Conservation (phyloP, 2,329 filamentous ascomycete genomes). For the Monilinia aucupariae region DNA sequence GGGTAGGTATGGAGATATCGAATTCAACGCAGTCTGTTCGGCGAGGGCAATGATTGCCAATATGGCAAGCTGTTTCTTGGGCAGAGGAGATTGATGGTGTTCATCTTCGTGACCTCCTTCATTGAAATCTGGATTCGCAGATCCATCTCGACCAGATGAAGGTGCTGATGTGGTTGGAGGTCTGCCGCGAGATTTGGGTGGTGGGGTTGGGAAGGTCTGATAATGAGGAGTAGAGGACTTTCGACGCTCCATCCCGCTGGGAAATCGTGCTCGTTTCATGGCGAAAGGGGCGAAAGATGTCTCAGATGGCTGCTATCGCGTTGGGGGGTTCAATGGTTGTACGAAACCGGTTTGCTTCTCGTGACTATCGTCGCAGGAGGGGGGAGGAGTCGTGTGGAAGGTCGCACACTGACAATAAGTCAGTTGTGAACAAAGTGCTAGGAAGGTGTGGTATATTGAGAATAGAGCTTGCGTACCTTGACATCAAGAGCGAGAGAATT, state of each 20-base stretch:
- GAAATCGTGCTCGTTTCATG: constrained; percentile 11
- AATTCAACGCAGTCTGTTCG: constrained; percentile 95
- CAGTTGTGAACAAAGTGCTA: neutral
- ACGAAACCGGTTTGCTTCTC: neutral
- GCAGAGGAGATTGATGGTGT: constrained; percentile 58
- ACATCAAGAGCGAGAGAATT: neutral
- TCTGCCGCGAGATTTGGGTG: constrained; percentile 58
- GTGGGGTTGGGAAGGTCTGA: constrained; percentile 74
- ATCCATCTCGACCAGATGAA: constrained; percentile 33
- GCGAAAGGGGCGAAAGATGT: neutral
- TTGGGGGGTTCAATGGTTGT: neutral
- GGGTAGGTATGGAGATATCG: constrained; percentile 90
- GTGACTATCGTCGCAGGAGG: neutral
- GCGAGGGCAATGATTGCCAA: constrained; percentile 83
- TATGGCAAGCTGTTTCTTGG: constrained; percentile 74
- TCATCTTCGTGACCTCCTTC: constrained; percentile 36
- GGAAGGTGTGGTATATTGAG: neutral
- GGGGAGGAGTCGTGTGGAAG: neutral
- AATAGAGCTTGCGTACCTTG: constrained; percentile 4
- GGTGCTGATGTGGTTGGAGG: constrained; percentile 34
- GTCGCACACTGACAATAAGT: neutral
- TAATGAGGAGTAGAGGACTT: constrained; percentile 54
- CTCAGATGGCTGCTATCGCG: neutral
- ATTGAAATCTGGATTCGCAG: constrained; percentile 31
- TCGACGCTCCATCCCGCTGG: constrained; percentile 28